Evolutionary conservation across 148 eudicot species (phyloP).

Genomic region (Cornus florida): DNA sequence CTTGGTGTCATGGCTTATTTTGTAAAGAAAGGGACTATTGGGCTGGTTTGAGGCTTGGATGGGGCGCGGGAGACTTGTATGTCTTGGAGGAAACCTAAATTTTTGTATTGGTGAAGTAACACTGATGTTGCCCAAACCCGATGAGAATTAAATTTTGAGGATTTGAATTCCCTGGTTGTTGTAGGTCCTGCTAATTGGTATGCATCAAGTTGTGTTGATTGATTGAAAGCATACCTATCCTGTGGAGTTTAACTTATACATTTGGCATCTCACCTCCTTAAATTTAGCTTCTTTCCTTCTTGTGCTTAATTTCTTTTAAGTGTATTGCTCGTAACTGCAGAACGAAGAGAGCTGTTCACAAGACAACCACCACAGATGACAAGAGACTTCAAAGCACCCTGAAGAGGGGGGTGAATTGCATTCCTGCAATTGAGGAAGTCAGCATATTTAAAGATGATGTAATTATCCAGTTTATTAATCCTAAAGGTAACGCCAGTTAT

Average conservation of each 20-base stretch:
- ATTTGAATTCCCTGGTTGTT: not conserved
- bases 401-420: slow-evolving; percentile 84
- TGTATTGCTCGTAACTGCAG: slow-evolving; percentile 28
- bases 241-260: not conserved
- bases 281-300: not conserved
- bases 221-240: not conserved
- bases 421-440: slow-evolving; percentile 89
- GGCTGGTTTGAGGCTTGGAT: not conserved
- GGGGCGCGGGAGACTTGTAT: not conserved
- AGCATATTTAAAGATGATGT: slow-evolving; percentile 85
- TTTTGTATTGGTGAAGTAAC: not conserved
- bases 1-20: too few relatives aligned
- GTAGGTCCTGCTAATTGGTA: not conserved
- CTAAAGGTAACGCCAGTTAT: slow-evolving; percentile 51
- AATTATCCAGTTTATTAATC: slow-evolving; percentile 76
- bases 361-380: slow-evolving; percentile 86
- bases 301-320: not conserved
- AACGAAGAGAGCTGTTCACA: slow-evolving; percentile 96
- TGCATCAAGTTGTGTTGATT: not conserved
- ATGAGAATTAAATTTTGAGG: not conserved
- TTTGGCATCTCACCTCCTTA: not conserved
- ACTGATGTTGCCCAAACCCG: not conserved
- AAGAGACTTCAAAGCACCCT: slow-evolving; percentile 86
- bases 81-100: not conserved
- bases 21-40: too few relatives aligned